Evolutionary conservation across 805 yeast species (phyloP).

Genomic region (Helenozyma baotianmanensis): DNA sequence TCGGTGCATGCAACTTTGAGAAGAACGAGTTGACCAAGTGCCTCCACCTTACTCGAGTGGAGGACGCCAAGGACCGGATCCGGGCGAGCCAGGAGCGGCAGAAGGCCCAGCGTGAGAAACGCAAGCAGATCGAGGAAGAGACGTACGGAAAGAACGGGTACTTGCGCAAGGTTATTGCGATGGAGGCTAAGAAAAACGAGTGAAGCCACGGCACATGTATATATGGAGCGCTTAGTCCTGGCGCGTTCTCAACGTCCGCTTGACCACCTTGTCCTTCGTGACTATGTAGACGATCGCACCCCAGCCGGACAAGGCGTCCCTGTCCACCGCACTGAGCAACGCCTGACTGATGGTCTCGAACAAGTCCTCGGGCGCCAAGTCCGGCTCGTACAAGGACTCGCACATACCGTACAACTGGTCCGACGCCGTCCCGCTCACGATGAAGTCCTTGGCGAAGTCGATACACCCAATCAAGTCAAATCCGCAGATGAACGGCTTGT

Average conservation of each 20-base stretch:
- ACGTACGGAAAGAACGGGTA: slow-evolving; percentile 73
- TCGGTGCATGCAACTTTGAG: slow-evolving; percentile 81
- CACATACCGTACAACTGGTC: slow-evolving; percentile 99
- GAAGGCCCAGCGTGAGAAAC: slow-evolving; percentile 48
- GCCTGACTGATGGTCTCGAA: slow-evolving; percentile 96
- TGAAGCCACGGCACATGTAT: no score
- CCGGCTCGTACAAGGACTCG: slow-evolving; percentile 91
- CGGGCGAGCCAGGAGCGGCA: slow-evolving; percentile 53
- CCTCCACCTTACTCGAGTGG: slow-evolving; percentile 69
- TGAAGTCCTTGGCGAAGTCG: slow-evolving; percentile 90
- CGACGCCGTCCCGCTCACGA: slow-evolving; percentile 93
- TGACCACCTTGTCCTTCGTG: slow-evolving; percentile 86
- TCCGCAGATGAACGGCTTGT: slow-evolving; percentile 87
- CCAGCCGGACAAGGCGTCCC: slow-evolving; percentile 98
- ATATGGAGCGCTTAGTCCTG: slow-evolving; percentile 60
- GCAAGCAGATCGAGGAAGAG: slow-evolving; percentile 68
- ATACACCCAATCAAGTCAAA: slow-evolving; percentile 96
- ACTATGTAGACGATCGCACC: slow-evolving; percentile 93
- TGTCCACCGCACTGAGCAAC: slow-evolving; percentile 86
- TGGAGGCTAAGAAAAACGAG: slow-evolving; percentile 27
- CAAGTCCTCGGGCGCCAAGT: slow-evolving; percentile 88
- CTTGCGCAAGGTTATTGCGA: slow-evolving; percentile 58
- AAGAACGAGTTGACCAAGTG: slow-evolving; percentile 78
- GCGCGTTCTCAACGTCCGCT: slow-evolving; percentile 85
- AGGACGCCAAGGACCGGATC: slow-evolving; percentile 54